Conservation (phyloP, 176 grass and related monocot genomes). For the Eleusine indica region DNA sequence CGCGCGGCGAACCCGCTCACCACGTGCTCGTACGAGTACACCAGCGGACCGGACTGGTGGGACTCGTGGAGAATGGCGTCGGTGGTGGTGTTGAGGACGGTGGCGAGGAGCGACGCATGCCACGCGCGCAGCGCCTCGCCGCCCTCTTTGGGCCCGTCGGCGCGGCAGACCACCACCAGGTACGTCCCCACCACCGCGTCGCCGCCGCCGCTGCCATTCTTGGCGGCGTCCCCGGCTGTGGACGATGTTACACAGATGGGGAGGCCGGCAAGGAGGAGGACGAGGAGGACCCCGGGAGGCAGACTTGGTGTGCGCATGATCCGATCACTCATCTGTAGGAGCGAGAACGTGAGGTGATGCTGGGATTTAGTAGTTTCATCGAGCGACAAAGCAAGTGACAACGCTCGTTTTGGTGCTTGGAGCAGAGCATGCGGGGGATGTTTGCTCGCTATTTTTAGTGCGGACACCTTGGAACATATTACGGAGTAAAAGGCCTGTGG, state of each 20-base stretch:
- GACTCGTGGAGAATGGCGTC: slow-evolving; percentile 25
- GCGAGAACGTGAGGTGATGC: not conserved
- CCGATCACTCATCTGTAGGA: not conserved
- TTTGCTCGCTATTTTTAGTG: too few relatives aligned
- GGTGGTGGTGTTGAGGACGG: slow-evolving; percentile 40
- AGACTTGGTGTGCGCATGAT: not conserved
- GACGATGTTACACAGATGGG: not conserved
- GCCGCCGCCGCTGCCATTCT: too few relatives aligned
- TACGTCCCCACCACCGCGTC: slow-evolving; percentile 5
- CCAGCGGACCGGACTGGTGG: slow-evolving; percentile 14
- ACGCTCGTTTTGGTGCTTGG: too few relatives aligned
- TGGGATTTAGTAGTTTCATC: not conserved
- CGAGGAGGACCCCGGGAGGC: not conserved
- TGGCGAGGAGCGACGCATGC: slow-evolving; percentile 51
- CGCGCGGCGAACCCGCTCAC: slow-evolving; percentile 59
- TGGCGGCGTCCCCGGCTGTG: not conserved
- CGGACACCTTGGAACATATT: too few relatives aligned
- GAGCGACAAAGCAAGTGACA: too few relatives aligned
- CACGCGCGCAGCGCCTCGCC: slow-evolving; percentile 25
- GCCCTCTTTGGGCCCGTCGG: slow-evolving; percentile 15
- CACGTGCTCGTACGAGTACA: slow-evolving; percentile 60
- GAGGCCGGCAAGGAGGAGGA: not conserved
- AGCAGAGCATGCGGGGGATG: too few relatives aligned
- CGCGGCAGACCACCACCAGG: slow-evolving; percentile 46
- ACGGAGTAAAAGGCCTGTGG: too few relatives aligned